phyloP scores from a whole-genome alignment of 2,329 filamentous ascomycete genomes.

The Trichoderma sp. region DNA sequence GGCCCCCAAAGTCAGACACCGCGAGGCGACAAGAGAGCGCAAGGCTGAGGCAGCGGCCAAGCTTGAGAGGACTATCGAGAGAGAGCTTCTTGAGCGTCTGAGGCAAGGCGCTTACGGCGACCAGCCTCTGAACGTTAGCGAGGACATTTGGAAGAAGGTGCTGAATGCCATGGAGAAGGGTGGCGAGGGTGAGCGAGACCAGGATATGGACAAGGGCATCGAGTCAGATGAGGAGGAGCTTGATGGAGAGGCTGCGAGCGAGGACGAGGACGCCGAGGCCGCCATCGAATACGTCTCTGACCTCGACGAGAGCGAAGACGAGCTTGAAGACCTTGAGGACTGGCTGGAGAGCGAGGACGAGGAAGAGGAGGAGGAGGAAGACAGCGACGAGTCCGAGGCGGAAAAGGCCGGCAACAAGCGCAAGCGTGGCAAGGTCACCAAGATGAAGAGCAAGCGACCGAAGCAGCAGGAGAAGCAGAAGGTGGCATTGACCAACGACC shows the following conservation, averaged over 20 bases:
- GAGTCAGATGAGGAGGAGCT: conserved; percentile 65
- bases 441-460: conserved; percentile 44
- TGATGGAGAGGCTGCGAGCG: conserved; percentile 67
- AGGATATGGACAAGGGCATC: conserved; percentile 85
- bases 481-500: conserved; percentile 41
- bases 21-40: conserved; percentile 71
- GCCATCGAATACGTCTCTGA: conserved; percentile 93
- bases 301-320: conserved; percentile 78
- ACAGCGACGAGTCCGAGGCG: conserved; percentile 55
- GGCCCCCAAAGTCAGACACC: conserved; percentile 80
- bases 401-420: conserved; percentile 55
- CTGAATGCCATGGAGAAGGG: conserved; percentile 83
- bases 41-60: conserved; percentile 83
- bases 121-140: conserved; percentile 89
- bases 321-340: conserved; percentile 79
- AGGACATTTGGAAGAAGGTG: conserved; percentile 96
- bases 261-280: conserved; percentile 68
- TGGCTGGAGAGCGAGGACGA: conserved; percentile 77
- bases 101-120: conserved; percentile 93
- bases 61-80: conserved; percentile 92
- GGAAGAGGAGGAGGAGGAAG: conserved; percentile 56
- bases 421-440: conserved; percentile 49
- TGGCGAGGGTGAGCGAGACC: conserved; percentile 76
- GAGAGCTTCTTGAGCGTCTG: conserved; percentile 87
- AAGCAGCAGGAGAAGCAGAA: conserved; percentile 62